Percentiles rank a stretch among this genome's conserved stretches.
These are phyloP conservation scores for Dryadomyces quercus-mongolicae DNA, from an alignment of 2,329 filamentous ascomycete genomes.

Conservation along the genomic window DNA sequence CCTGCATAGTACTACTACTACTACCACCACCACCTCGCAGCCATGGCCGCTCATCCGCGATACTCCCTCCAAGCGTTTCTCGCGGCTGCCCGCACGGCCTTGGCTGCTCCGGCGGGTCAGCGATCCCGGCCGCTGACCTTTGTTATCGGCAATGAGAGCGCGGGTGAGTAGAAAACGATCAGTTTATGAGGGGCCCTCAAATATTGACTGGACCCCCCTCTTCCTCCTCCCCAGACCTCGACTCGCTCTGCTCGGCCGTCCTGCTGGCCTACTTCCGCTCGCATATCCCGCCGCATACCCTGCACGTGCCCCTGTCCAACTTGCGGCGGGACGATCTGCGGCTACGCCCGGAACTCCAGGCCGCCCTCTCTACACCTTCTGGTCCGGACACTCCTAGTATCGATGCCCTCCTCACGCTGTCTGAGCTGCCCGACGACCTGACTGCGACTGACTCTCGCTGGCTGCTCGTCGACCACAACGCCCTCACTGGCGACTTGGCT, in stretches of 20 bases:
- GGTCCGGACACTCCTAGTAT: conserved; percentile 22
- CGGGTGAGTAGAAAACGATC: conserved; percentile 27
- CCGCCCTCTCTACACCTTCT: conserved; percentile 40
- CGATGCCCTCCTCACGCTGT: conserved; percentile 51
- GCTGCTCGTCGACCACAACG: conserved; percentile 74
- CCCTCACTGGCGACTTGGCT: conserved; percentile 49
- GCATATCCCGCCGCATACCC: conserved; percentile 35
- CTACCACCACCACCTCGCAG: conserved; percentile 3
- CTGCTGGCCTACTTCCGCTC: conserved; percentile 64
- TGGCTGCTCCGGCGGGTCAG: conserved; percentile 29
- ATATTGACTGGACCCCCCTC: too few relatives aligned
- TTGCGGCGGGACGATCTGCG: conserved; percentile 54
- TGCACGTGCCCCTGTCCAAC: conserved; percentile 65
- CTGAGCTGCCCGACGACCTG: conserved; percentile 33
- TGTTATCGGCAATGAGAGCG: conserved; percentile 57
- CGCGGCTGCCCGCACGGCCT: conserved; percentile 31
- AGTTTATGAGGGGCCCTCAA: neutral
- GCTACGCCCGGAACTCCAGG: conserved; percentile 60
- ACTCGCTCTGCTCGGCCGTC: conserved; percentile 65
- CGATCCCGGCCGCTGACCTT: conserved; percentile 40
- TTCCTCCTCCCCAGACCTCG: conserved; percentile 64
- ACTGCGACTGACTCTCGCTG: conserved; percentile 47
- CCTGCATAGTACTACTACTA: neutral
- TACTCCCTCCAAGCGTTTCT: conserved; percentile 38
- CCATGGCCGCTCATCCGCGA: conserved; percentile 9